Base-by-base conservation (phyloP, 148 eudicot genomes). In the Beta vulgaris region DNA sequence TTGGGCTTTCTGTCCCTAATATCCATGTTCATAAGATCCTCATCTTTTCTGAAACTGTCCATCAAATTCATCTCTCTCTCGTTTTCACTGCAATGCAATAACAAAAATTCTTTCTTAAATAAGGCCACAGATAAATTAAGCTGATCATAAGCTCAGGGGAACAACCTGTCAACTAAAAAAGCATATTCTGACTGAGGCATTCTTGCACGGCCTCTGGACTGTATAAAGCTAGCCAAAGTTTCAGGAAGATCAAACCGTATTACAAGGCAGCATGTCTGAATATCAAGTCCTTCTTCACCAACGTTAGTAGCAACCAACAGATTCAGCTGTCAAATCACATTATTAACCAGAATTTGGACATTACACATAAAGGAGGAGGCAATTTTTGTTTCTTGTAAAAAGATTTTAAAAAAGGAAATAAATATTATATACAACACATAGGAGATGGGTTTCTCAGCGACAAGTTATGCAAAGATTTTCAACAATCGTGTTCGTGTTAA, bases 201-300 rank as follows among this genome's bases (percentile, higher is more conserved):
- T 49, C 99, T 88, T 34, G 99, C 99, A 61, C 99, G 96, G 9
- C 99, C 99, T 87, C 97, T 85, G 14, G 97, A 92, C 81, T 95
- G 99, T 81, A 95, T 95, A 74, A 92, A 95, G 87, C 99, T 92
- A 62, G 97, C 84, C 71, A 92, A 80, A 37, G 97, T 95, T 80
- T 95, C 97, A 8, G 99, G 99, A 84, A 95, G 92, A 85, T 95
- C 99, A 80, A 95, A 95, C 23, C 99, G 81, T 84, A 95, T 85
- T 37, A 95, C 99, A 76, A 95, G 96, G 86, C 96, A 95, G 79
- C 99, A 95, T 53, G 99, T 95, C 84, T 92, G 99, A 72, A 95
- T 95, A 85, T 95, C 99, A 78, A 95, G 94, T 74, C 99, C 99
- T 87, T 95, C 99, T 78, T 95, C 99, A 54, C 91, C 99, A 51